phyloP scores from a whole-genome alignment of 768 basidiomycete genomes.

The Hebeloma cylindrosporum region DNA sequence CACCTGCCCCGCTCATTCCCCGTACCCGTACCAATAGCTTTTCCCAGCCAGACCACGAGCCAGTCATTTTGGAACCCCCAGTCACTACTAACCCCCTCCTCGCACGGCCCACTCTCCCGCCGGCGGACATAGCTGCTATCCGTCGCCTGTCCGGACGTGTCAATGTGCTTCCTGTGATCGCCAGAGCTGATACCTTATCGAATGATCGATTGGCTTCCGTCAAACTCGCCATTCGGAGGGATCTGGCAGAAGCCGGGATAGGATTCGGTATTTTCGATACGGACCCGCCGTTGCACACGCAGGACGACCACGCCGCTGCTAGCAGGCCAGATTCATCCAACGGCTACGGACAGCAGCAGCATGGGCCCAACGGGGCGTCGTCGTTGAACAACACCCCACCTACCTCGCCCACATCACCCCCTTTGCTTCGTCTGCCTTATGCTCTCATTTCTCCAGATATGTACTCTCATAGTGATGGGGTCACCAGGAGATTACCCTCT shows the following conservation, averaged over 20 bases:
- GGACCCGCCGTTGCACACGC: conserved; percentile 40
- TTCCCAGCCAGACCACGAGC: conserved; percentile 70
- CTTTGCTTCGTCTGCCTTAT: conserved; percentile 73
- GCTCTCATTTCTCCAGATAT: conserved; percentile 82
- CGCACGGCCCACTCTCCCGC: conserved; percentile 65
- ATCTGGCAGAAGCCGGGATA: conserved; percentile 82
- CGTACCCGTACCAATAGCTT: conserved; percentile 71
- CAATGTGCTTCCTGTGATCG: conserved; percentile 86
- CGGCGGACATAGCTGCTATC: conserved; percentile 73
- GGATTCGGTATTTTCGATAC: conserved; percentile 89
- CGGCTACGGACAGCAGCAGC: conserved; percentile 49
- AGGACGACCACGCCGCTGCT: conserved; percentile 41
- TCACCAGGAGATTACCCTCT: conserved; percentile 52
- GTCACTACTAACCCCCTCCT: conserved; percentile 70
- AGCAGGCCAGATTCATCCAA: conserved; percentile 55
- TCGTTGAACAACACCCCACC: conserved; percentile 60
- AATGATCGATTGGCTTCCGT: conserved; percentile 79
- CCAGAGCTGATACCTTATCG: conserved; percentile 77
- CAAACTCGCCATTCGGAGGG: conserved; percentile 76
- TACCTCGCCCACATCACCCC: conserved; percentile 60
- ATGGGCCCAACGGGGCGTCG: conserved; percentile 51
- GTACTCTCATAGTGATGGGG: conserved; percentile 83
- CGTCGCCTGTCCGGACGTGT: conserved; percentile 77
- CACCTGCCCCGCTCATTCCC: conserved; percentile 65
- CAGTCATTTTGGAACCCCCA: conserved; percentile 79